Conservation (phyloP, 75 land plant genomes). For the Cupressus sempervirens region DNA sequence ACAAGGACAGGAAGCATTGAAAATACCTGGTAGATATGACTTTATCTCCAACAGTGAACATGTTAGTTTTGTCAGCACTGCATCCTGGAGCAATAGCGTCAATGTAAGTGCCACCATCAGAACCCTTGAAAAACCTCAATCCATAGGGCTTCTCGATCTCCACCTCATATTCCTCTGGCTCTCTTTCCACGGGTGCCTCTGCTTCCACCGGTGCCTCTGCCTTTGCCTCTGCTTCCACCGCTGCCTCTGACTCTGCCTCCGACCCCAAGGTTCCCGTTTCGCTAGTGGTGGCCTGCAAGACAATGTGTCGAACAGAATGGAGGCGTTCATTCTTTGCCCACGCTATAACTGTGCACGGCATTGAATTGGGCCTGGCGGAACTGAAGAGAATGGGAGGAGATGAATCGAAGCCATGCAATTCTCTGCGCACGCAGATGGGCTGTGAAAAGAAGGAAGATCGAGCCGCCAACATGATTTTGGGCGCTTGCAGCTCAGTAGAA, state of each 20-base stretch:
- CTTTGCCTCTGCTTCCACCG: neutral
- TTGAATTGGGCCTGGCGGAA: neutral
- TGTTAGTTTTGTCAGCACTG: slow-evolving; percentile 58
- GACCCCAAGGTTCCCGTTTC: neutral
- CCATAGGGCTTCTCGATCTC: slow-evolving; percentile 91
- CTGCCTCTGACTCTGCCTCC: neutral
- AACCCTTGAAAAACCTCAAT: slow-evolving; percentile 78
- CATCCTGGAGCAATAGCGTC: slow-evolving; percentile 91
- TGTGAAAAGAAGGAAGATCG: neutral
- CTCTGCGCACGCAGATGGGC: neutral
- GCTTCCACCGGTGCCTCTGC: no score
- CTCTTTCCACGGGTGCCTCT: slow-evolving; percentile 13
- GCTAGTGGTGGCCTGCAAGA: neutral
- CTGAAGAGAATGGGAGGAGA: neutral
- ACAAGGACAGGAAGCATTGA: neutral
- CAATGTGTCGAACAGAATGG: neutral
- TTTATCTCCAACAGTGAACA: slow-evolving; percentile 85
- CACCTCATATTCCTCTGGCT: slow-evolving; percentile 80
- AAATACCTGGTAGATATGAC: slow-evolving; percentile 81
- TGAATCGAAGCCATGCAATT: neutral
- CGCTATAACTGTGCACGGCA: neutral
- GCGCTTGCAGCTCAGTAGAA: neutral
- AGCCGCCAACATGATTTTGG: neutral
- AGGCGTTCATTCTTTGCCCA: slow-evolving; percentile 2
- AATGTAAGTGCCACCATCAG: slow-evolving; percentile 92